These are phyloP conservation scores for Beta macrorhiza DNA, from an alignment of 179 eudicot species.

Conservation along the genomic window DNA sequence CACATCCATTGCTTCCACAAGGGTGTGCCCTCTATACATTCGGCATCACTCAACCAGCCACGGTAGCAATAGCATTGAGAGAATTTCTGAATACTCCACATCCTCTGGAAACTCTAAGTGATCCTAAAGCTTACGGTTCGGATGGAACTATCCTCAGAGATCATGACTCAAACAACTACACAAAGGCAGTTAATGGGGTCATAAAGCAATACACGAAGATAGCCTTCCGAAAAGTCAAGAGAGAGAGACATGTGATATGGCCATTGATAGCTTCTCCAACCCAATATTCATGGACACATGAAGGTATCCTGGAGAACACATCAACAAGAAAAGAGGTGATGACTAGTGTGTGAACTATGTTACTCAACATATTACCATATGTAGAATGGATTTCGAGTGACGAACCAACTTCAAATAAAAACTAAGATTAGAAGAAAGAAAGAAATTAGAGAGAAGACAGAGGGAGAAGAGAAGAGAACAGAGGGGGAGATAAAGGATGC, in stretches of 20 bases:
- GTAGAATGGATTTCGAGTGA: not conserved
- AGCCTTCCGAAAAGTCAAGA: constrained; percentile 31
- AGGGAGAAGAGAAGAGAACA: not conserved
- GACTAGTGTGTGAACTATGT: constrained; percentile 41
- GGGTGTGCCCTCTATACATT: constrained; percentile 70
- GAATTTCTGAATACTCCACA: constrained; percentile 80
- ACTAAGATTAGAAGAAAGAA: too few species aligned
- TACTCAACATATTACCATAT: not conserved
- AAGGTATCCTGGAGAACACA: constrained; percentile 29
- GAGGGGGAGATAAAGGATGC: not conserved
- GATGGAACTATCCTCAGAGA: constrained; percentile 80
- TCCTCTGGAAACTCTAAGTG: constrained; percentile 71
- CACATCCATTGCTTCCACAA: constrained; percentile 69
- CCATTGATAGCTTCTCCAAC: constrained; percentile 48
- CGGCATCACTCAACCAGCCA: constrained; percentile 30
- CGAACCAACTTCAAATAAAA: not conserved
- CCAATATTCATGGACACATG: constrained; percentile 54
- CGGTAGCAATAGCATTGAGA: constrained; percentile 40
- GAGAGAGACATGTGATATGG: constrained; percentile 54
- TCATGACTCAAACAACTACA: constrained; percentile 81
- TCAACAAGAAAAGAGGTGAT: constrained; percentile 35
- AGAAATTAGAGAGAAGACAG: not conserved
- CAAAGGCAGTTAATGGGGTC: constrained; percentile 61
- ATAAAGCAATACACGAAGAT: constrained; percentile 46
- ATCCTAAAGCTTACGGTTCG: constrained; percentile 78